Evolutionary conservation across 345 rosid genomes (phyloP).

Genomic region (Citrus sinensis): DNA sequence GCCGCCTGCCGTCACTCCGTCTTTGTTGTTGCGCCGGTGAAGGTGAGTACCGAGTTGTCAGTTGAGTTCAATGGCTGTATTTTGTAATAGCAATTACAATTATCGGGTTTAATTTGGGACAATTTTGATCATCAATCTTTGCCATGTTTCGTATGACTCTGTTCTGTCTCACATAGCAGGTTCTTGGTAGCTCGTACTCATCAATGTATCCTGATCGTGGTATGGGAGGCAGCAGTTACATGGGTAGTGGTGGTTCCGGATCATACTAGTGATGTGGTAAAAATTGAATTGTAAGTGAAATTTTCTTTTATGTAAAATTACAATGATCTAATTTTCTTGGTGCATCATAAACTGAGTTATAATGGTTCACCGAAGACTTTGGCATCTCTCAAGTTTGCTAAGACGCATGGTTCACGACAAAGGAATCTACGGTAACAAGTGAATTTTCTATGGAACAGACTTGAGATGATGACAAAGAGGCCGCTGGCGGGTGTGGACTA

Average conservation of each 20-base stretch:
- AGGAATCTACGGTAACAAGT: constrained; percentile 40
- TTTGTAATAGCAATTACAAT: too few species aligned
- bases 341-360: constrained; percentile 20
- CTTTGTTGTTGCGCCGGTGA: too few species aligned
- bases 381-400: constrained; percentile 24
- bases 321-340: background rate
- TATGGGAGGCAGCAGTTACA: constrained; percentile 70
- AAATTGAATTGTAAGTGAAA: constrained; percentile 10
- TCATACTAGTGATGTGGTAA: constrained; percentile 77
- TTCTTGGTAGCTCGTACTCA: constrained; percentile 82
- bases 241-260: constrained; percentile 79
- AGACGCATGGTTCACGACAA: constrained; percentile 32
- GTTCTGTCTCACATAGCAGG: constrained; percentile 43
- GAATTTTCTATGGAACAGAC: constrained; percentile 70
- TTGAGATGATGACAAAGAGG: constrained; percentile 47
- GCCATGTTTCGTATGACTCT: background rate
- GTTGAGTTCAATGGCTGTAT: too few species aligned
- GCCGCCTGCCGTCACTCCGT: too few species aligned
- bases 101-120: background rate
- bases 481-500: constrained; percentile 50
- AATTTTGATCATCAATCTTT: background rate
- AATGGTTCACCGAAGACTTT: constrained; percentile 27
- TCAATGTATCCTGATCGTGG: constrained; percentile 82
- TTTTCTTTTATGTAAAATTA: constrained; percentile 11
- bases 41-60: too few species aligned